These are phyloP conservation scores for Mycena haematopus DNA, from an alignment of 768 basidiomycete species.

Conservation along the genomic window DNA sequence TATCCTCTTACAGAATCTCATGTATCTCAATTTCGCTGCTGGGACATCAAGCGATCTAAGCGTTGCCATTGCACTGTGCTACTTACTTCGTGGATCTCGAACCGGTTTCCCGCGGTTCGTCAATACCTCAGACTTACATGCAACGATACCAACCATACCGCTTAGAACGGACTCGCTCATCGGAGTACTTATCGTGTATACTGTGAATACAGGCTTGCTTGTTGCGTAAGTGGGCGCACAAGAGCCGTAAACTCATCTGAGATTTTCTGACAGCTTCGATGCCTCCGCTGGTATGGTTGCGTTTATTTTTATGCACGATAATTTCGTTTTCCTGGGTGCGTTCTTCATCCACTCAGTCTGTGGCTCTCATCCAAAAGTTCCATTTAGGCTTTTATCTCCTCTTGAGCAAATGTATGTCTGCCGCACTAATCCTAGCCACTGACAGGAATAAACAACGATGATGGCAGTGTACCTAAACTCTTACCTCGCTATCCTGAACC, in stretches of 20 bases:
- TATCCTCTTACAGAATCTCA: constrained; percentile 43
- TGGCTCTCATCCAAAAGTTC: neutral
- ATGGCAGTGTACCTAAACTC: constrained; percentile 60
- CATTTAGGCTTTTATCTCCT: constrained; percentile 53
- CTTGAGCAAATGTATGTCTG: constrained; percentile 55
- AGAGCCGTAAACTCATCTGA: neutral
- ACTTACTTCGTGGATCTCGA: constrained; percentile 51
- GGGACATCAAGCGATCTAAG: constrained; percentile 58
- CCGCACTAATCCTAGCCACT: neutral
- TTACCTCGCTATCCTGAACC: constrained; percentile 62
- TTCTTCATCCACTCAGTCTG: neutral
- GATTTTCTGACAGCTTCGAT: constrained; percentile 45
- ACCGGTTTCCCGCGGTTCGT: constrained; percentile 58
- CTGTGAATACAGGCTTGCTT: constrained; percentile 60
- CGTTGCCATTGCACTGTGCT: constrained; percentile 56
- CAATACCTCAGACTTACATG: neutral
- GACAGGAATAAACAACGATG: neutral
- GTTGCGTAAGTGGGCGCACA: constrained; percentile 45
- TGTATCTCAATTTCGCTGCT: constrained; percentile 60
- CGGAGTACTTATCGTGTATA: constrained; percentile 54
- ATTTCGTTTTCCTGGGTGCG: constrained; percentile 58
- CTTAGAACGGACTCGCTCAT: constrained; percentile 59
- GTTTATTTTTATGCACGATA: constrained; percentile 59
- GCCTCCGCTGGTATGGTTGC: constrained; percentile 52
- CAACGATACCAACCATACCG: constrained; percentile 27